These are phyloP conservation scores for Ophiostoma fasciatum DNA, from an alignment of 2,329 filamentous ascomycete species.

Conservation along the genomic window DNA sequence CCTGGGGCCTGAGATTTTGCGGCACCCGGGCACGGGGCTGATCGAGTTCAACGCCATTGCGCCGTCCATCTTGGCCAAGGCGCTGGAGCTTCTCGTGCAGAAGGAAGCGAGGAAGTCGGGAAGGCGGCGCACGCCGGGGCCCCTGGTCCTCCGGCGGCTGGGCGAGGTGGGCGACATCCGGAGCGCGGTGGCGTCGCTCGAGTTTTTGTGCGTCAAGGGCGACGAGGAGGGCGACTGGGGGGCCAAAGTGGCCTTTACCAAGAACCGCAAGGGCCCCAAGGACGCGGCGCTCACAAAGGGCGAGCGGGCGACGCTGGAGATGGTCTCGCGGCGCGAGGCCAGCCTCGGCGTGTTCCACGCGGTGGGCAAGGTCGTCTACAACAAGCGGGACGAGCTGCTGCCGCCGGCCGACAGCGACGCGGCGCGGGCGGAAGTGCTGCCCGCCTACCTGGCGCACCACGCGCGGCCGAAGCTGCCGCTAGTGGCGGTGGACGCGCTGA, in stretches of 20 bases:
- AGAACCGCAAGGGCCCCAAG: slow-evolving; percentile 46
- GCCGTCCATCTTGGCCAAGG: slow-evolving; percentile 70
- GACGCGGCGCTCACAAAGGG: slow-evolving; percentile 51
- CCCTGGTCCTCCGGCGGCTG: slow-evolving; percentile 60
- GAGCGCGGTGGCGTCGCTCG: slow-evolving; percentile 79
- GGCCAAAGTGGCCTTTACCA: slow-evolving; percentile 55
- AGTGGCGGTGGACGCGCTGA: slow-evolving; percentile 58
- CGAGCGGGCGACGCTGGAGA: slow-evolving; percentile 64
- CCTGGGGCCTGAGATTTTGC: slow-evolving; percentile 71
- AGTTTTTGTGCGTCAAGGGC: slow-evolving; percentile 79
- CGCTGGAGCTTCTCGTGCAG: slow-evolving; percentile 63
- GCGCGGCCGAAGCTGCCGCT: slow-evolving; percentile 48
- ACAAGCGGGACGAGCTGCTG: slow-evolving; percentile 58
- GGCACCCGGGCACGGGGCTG: slow-evolving; percentile 61
- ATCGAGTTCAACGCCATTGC: slow-evolving; percentile 94
- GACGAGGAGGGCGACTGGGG: slow-evolving; percentile 64
- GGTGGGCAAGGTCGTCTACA: slow-evolving; percentile 90
- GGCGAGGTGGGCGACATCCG: slow-evolving; percentile 84
- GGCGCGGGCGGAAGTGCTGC: slow-evolving; percentile 37
- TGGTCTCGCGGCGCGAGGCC: slow-evolving; percentile 75
- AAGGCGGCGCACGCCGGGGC: slow-evolving; percentile 60
- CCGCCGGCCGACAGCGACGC: slow-evolving; percentile 23
- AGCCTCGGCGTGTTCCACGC: slow-evolving; percentile 93
- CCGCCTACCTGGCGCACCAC: slow-evolving; percentile 40
- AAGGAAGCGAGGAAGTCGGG: slow-evolving; percentile 76